Evolutionary conservation across 2,329 filamentous ascomycete genomes (phyloP).

Genomic region (Botrytis hyacinthi): DNA sequence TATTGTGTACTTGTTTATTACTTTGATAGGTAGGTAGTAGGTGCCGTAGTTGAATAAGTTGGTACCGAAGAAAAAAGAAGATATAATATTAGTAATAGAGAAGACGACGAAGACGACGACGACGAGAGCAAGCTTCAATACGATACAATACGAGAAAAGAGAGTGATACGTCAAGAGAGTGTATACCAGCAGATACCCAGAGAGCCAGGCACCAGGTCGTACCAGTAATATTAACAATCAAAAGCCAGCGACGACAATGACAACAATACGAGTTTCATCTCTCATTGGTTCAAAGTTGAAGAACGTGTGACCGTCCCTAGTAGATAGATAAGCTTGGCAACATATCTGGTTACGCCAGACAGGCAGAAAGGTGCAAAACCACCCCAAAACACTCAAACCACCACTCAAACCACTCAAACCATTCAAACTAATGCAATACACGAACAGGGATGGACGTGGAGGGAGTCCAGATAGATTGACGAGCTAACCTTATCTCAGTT

Average conservation of each 20-base stretch:
- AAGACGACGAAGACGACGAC: too few species aligned
- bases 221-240: background rate
- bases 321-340: slow-evolving; percentile 2
- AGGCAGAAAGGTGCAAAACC: background rate
- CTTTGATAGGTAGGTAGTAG: background rate
- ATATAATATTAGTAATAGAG: background rate
- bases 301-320: background rate
- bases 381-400: background rate
- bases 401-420: too few species aligned
- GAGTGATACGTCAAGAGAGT: too few species aligned
- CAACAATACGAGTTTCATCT: background rate
- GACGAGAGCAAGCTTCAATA: background rate
- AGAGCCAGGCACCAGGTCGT: too few species aligned
- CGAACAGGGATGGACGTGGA: background rate
- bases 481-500: background rate
- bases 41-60: too few species aligned
- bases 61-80: background rate
- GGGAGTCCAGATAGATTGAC: background rate
- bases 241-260: background rate
- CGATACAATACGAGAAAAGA: background rate
- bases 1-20: background rate
- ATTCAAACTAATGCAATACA: background rate
- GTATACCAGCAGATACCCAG: too few species aligned
- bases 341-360: background rate
- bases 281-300: background rate